Percentiles rank a stretch among this genome's conserved stretches.
phyloP scores from a whole-genome alignment of 1,284 basidiomycete genomes.

The Malassezia obtusa region DNA sequence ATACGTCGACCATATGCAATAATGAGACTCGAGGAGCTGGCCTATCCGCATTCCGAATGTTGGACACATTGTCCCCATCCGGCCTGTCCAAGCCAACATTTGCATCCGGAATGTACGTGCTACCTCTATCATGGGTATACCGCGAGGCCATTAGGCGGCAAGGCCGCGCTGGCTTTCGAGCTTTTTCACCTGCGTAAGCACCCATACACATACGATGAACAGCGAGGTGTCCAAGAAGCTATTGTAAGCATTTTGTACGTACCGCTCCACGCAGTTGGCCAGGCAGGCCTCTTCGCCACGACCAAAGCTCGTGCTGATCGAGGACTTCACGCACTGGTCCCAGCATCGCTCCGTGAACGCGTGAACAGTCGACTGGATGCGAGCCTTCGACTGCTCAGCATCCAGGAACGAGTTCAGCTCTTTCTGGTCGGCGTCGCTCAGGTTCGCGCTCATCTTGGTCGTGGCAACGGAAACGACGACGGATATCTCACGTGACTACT shows the following conservation, averaged over 20 bases:
- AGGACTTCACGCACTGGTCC: slow-evolving; percentile 70
- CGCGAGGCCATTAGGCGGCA: background rate
- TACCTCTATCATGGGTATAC: background rate
- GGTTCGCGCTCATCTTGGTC: slow-evolving; percentile 12
- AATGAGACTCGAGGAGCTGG: too few species aligned
- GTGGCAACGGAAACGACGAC: background rate
- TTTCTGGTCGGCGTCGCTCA: slow-evolving; percentile 16
- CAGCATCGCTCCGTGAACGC: slow-evolving; percentile 47
- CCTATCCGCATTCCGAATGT: too few species aligned
- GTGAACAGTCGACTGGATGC: slow-evolving; percentile 57
- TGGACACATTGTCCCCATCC: too few species aligned
- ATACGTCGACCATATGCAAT: too few species aligned
- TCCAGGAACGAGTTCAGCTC: slow-evolving; percentile 77
- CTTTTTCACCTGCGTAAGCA: slow-evolving; percentile 54
- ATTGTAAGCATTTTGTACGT: slow-evolving; percentile 10
- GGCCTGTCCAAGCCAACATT: too few species aligned
- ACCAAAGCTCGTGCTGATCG: slow-evolving; percentile 73
- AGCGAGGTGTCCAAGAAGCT: slow-evolving; percentile 82
- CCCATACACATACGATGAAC: slow-evolving; percentile 30
- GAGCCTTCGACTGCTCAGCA: slow-evolving; percentile 74
- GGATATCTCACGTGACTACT: slow-evolving; percentile 1
- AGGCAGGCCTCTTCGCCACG: slow-evolving; percentile 74
- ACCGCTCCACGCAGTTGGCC: slow-evolving; percentile 70
- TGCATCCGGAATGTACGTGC: too few species aligned
- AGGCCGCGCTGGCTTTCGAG: slow-evolving; percentile 55